Evolutionary conservation across 2,329 filamentous ascomycete species (phyloP), one percentile per base, ranked within the genome.

Genomic region (Magnaporthiopsis rhizophila): DNA sequence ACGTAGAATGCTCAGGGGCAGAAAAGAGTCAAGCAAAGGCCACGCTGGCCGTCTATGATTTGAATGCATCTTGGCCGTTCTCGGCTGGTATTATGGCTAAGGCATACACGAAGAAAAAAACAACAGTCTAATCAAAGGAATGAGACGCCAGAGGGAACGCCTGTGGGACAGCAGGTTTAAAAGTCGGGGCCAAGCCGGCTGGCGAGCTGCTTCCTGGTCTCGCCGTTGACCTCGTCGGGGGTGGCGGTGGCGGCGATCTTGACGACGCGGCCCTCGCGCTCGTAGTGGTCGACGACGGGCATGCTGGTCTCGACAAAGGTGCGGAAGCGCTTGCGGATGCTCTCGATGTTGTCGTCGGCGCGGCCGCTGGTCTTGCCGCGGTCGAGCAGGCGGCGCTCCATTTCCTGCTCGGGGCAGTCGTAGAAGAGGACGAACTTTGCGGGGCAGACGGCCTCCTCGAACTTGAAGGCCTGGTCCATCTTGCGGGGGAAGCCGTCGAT

Each of bases 241-340:
- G 78, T 71, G 58, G 85, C 83, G 32, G 87, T 89, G 36, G 93
- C 91, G 70, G 88, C 82, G 59, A 98, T 83, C 79, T 88, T 90
- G 74, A 96, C 85, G 21, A 98, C 92, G 74, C 88, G 88, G 71
- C 85, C 87, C 78, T 93, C 81, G 71, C 82, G 81, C 72, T 89
- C 87, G 75, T 90, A 98, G 74, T 91, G 86, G 70, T 96, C 84
- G 64, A 99, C 92, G 60, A 98, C 95, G 32, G 95, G 95, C 94
- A 98, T 97, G 79, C 92, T 97, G 2, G 92, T 97, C 78, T 98
- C 92, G 71, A 96, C 81, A 74, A 98, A 99, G 4, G 89, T 93
- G 74, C 87, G 88, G 83, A 99, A 99, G 65, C 95, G 86, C 88
- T 99, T 99, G 80, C 90, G 89, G 76, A 98, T 99, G 72, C 88